Conservation (phyloP, 2,329 filamentous ascomycete genomes). For the Microdochium nivale region DNA sequence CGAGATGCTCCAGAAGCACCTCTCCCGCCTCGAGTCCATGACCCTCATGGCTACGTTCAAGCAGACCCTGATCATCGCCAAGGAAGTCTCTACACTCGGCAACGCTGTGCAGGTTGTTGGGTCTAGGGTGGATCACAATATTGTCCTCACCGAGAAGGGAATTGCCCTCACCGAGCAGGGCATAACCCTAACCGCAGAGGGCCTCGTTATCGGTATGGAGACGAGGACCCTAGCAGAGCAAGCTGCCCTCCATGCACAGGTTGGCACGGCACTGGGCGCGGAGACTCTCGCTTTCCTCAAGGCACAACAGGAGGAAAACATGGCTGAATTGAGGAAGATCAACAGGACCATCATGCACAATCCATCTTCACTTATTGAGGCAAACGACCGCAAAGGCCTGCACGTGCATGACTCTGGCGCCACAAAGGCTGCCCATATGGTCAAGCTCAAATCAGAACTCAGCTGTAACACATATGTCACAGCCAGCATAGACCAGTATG, state of each 20-base stretch:
- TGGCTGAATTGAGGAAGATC: not conserved
- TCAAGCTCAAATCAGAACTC: not conserved
- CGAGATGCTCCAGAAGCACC: conserved; percentile 3
- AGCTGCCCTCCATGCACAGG: not conserved
- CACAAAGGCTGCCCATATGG: not conserved
- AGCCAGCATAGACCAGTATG: not conserved
- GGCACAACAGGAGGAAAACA: not conserved
- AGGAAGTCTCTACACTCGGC: not conserved
- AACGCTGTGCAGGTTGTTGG: not conserved
- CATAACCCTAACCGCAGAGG: not conserved
- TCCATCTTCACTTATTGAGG: no score
- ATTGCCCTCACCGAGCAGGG: not conserved
- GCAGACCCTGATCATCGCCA: not conserved
- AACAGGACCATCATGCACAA: not conserved
- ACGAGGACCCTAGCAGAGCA: not conserved
- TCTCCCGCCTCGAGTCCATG: conserved; percentile 2
- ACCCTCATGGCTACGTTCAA: conserved; percentile 1
- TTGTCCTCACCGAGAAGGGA: not conserved
- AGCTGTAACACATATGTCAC: not conserved
- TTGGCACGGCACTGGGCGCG: not conserved
- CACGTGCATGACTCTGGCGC: not conserved
- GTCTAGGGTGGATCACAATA: not conserved
- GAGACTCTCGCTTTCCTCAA: not conserved
- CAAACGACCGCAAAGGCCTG: not conserved
- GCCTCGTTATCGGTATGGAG: not conserved